A percentile compares a stretch with the other conserved stretches of the same genome.
These are phyloP conservation scores for Cajanus cajan DNA, from an alignment of 306 rosid genomes.

Conservation along the genomic window DNA sequence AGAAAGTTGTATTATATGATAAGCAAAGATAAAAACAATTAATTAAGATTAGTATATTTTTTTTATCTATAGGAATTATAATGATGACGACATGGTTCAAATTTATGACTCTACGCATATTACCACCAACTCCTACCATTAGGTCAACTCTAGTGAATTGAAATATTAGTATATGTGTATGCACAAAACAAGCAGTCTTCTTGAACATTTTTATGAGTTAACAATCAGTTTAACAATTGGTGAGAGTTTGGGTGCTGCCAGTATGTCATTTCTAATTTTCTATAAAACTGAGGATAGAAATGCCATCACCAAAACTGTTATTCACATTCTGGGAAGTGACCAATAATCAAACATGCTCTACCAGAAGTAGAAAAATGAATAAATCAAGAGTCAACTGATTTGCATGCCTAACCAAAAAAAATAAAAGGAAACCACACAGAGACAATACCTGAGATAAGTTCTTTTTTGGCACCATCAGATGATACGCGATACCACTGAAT, in stretches of 20 bases:
- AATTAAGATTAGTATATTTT: too few species aligned
- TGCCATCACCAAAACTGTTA: not conserved
- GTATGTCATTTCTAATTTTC: not conserved
- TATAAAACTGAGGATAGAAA: not conserved
- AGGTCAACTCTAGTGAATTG: too few species aligned
- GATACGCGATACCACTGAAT: constrained; percentile 85
- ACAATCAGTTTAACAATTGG: not conserved
- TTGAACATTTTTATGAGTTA: not conserved
- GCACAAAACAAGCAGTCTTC: not conserved
- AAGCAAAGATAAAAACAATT: not conserved
- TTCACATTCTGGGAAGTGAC: not conserved
- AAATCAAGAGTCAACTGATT: not conserved
- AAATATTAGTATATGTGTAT: too few species aligned
- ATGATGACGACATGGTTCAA: too few species aligned
- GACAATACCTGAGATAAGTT: constrained; percentile 78
- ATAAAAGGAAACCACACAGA: too few species aligned
- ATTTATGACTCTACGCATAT: too few species aligned
- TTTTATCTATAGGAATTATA: too few species aligned
- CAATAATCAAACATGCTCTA: not conserved
- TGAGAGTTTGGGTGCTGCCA: not conserved
- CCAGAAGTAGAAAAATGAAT: not conserved
- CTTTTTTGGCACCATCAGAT: constrained; percentile 76
- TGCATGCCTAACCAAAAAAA: not conserved
- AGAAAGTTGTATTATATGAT: constrained; percentile 27
- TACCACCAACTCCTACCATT: too few species aligned